Base-by-base conservation (phyloP, 129 eudicot genomes). In the Rutidosis leptorrhynchoides region DNA sequence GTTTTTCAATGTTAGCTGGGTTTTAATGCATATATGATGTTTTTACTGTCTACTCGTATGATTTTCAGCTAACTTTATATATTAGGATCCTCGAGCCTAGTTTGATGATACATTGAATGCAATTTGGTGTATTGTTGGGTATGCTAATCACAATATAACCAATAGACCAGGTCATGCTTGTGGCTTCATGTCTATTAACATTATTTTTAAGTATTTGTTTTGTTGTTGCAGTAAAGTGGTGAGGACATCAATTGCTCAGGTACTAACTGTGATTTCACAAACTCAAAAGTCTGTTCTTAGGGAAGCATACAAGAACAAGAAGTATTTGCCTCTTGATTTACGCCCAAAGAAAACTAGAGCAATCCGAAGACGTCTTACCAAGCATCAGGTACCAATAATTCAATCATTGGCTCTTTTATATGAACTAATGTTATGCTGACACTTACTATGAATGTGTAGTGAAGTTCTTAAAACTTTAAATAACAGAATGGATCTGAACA, bases 281-380 rank as follows among this genome's bases (percentile, higher is more conserved):
- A 85, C 84, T 30, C 88, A 83, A 67, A 85, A 85, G 57, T 68
- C 83, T 56, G 85, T 83, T 25, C 77, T 83, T 45, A 82, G 88
- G 78, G 88, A 85, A 54, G 93, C 70, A 4, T 85, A 85, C 85
- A 86, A 86, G 80, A 83, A 83, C 53, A 86, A 83, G 84, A 86
- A 83, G 65, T 75, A 71, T n/a, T 5, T 86, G 78, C 92, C 92
- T 43, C 83, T 85, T 54, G 88, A 83, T 72, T 71, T 83, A 69
- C 85, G 85, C 17, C 85, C 85, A 26, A 81, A 81, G 82, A 81
- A 81, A 77, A 81, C 85, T 26, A 72, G 85, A 77, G 85, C 85
- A 55, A 81, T 81, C 21, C 95, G 90, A 25, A 78, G 77, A 59
- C 90, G 90, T 59, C 79, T 87, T 12, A 84, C 90, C 76, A 84